phyloP scores from a whole-genome alignment of 2,329 filamentous ascomycete species.

The Elsinoe ampelina region DNA sequence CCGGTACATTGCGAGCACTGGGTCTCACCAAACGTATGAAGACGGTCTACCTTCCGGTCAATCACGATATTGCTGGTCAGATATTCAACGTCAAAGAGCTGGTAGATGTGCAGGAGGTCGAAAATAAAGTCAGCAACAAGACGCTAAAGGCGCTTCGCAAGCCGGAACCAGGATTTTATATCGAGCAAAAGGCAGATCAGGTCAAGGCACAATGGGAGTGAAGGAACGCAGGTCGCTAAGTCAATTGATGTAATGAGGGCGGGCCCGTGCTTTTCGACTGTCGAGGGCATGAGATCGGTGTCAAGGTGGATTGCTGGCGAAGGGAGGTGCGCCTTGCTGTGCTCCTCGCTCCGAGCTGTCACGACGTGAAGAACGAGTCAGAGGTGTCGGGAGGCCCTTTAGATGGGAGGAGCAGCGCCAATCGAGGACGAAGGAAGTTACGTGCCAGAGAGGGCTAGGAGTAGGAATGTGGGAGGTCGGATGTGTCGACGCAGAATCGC shows the following conservation, averaged over 20 bases:
- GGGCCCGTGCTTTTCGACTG: background rate
- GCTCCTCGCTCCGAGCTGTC: too few species aligned
- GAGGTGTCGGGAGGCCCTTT: too few species aligned
- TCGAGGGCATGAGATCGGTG: too few species aligned
- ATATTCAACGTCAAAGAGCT: conserved; percentile 93
- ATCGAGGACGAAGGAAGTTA: too few species aligned
- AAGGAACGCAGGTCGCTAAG: background rate
- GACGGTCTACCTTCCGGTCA: conserved; percentile 83
- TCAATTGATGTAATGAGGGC: background rate
- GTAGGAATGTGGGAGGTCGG: too few species aligned
- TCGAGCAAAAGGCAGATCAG: conserved; percentile 49
- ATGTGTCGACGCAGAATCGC: too few species aligned
- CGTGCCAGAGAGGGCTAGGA: too few species aligned
- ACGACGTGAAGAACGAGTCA: too few species aligned
- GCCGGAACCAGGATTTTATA: conserved; percentile 70
- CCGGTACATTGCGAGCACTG: conserved; percentile 73
- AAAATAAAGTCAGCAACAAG: conserved; percentile 49
- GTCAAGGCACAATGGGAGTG: conserved; percentile 8
- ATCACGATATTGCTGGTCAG: conserved; percentile 72
- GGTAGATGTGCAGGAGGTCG: conserved; percentile 72
- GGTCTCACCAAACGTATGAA: conserved; percentile 76
- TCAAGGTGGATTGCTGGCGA: too few species aligned
- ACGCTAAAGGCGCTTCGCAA: conserved; percentile 63
- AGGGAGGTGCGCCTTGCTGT: too few species aligned
- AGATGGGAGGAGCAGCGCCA: too few species aligned